Evolutionary conservation across 2,329 filamentous ascomycete genomes (phyloP), one percentile per base, ranked within the genome.

Genomic region (Tolypocladium pustulatum): DNA sequence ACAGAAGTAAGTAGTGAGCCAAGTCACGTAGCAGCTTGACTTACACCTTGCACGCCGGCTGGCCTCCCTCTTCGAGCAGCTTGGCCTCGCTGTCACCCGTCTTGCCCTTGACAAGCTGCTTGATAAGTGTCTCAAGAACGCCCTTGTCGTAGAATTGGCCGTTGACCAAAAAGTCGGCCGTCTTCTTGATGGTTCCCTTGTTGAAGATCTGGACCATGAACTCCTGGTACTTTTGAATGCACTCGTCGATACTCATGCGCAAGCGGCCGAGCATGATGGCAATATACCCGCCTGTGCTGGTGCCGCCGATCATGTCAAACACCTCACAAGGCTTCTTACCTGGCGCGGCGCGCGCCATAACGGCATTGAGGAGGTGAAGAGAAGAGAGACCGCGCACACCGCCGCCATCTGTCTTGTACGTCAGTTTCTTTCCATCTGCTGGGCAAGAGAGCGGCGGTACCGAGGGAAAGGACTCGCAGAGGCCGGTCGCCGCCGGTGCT

Each of bases 191-290:
- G n/a, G 4, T 36, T 6, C 55, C 54, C 54, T 55, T 57, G 55
- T 46, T 46, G 34, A 57, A 57, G 25, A 57, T 51, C 43, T 46
- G 40, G n/a, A 36, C 22, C 58, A 59, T 61, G 41, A 59, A 61
- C 2, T 60, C 37, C 13, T 25, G 13, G 58, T 61, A 61, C 6
- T 54, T 55, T 3, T 15, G 15, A 3, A 60, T 37, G 37, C 59
- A 60, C 27, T 59, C 59, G 12, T 54, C 40, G 38, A 60, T 30
- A 4, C 41, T 34, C 59, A 60, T 60, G 22, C 56, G 25, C 27
- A 60, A 52, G 6, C 72, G 70, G 15, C 73, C 73, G 15, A 77
- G 69, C 71, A 78, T 75, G 40, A 77, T 68, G n/a, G 74, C 75
- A 22, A 76, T 74, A 15, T 75, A 59, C 1, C 66, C 67, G 22